Evolutionary conservation across 768 basidiomycete species (phyloP), one percentile per base, ranked within the genome.

Genomic region (Phallus indusiatus): DNA sequence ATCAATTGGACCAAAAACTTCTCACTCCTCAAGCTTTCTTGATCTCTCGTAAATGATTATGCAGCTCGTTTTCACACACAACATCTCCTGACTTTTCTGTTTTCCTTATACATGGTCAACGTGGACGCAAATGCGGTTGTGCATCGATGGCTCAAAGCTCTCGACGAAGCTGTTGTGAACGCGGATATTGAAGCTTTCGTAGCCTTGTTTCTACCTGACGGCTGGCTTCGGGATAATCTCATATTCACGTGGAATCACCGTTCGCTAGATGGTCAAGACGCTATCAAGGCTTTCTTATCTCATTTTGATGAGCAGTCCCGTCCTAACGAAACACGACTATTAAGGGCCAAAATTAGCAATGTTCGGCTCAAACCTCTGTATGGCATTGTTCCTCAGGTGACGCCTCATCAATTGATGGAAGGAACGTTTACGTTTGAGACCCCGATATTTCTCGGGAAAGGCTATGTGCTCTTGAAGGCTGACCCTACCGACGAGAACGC

Each of bases 171-270:
- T 12, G 33, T 72, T 8, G 28, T 53, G 18, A 36, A 64, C n/a
- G 63, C 55, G 0, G 66, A 74, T 53, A 55, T 64, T 4, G 57
- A 65, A 8, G 67, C 61, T 6, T 61, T 70, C 6, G 61, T 61
- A 0, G 61, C 66, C 7, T 62, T 61, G 11, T 74, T 78, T 64
- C 68, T 71, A 2, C 65, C 70, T 0, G 59, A 67, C 34, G 76
- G 76, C 9, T 77, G 70, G 68, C 47, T 67, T 5, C 58, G 68
- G 34, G 69, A 68, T 49, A 42, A 66, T n/a, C 63, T 67, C 9
- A 61, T 63, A 18, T 67, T 67, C 51, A 63, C 62, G 1, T 69
- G 68, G 68, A 65, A 65, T 54, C 48, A 60, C 22, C 66, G 64
- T 11, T 62, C 67, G 5, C 57, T 68, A 14, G 56, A 64, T 22